Conservation (phyloP, 768 basidiomycete species). For the Lanmaoa pseudosensibilis region DNA sequence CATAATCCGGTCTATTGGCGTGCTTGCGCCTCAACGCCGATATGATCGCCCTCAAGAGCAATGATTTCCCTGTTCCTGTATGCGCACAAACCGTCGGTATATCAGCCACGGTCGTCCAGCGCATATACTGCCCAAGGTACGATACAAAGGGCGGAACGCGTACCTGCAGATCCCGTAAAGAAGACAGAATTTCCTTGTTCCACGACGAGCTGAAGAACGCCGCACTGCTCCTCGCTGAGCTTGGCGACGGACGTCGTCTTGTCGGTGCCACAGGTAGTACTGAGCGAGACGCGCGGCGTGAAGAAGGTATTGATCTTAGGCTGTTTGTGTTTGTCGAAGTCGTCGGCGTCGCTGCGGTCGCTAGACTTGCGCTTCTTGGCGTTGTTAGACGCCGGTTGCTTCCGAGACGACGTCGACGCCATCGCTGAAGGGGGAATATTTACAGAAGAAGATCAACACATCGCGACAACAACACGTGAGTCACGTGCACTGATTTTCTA, state of each 20-base stretch:
- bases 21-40: slow-evolving; percentile 43
- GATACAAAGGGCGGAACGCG: slow-evolving; percentile 13
- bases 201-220: slow-evolving; percentile 51
- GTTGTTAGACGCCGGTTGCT: slow-evolving; percentile 3
- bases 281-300: slow-evolving; percentile 29
- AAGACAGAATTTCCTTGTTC: slow-evolving; percentile 61
- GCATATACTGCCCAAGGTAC: not conserved
- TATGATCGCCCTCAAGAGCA: slow-evolving; percentile 60
- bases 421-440: no score
- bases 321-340: slow-evolving; percentile 21
- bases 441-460: not conserved
- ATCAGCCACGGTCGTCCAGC: no score
- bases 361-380: slow-evolving; percentile 28
- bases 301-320: slow-evolving; percentile 29
- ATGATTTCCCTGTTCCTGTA: slow-evolving; percentile 64
- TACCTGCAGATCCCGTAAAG: slow-evolving; percentile 71
- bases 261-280: slow-evolving; percentile 30
- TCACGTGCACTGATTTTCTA: slow-evolving; percentile 26
- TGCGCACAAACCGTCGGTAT: not conserved
- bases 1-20: slow-evolving; percentile 29
- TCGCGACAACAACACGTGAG: slow-evolving; percentile 19
- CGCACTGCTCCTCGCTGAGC: slow-evolving; percentile 55
- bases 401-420: slow-evolving; percentile 8
- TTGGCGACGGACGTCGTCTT: slow-evolving; percentile 35
- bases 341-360: not conserved